A percentile compares a stretch with the other conserved stretches of the same genome.
Evolutionary conservation across 2,329 filamentous ascomycete species (phyloP).

Genomic region (Triangularia setosa): DNA sequence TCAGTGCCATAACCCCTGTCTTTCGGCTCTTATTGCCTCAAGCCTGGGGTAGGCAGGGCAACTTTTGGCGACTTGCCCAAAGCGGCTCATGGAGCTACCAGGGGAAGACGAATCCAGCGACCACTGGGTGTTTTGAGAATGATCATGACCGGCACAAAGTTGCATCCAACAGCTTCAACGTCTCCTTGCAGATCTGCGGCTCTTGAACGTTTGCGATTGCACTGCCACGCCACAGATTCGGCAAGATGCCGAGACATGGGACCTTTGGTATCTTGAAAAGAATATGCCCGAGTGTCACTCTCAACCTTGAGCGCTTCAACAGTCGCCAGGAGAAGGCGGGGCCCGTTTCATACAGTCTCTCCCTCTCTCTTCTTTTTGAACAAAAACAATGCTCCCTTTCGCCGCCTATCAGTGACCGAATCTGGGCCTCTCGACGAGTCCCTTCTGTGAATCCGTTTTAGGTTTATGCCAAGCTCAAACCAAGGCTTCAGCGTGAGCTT

Average conservation of each 20-base stretch:
- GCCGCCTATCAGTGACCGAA: neutral
- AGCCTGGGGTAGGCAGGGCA: neutral
- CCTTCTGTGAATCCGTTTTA: neutral
- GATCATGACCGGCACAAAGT: neutral
- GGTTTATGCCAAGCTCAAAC: neutral
- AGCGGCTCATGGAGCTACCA: neutral
- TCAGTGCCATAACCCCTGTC: neutral
- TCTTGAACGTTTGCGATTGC: conserved; percentile 7
- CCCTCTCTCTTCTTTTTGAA: neutral
- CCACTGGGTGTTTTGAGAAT: neutral
- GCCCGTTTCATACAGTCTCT: conserved; percentile 3
- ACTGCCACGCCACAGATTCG: conserved; percentile 2
- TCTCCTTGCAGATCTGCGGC: conserved; percentile 3
- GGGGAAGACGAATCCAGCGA: neutral
- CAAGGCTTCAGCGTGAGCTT: neutral
- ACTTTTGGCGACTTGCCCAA: conserved; percentile 10
- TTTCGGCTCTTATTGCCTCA: conserved; percentile 1
- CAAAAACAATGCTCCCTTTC: neutral
- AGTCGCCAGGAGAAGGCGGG: neutral
- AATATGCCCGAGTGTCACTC: conserved; percentile 3
- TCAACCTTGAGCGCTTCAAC: neutral
- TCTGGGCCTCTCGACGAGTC: neutral
- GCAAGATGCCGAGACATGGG: neutral
- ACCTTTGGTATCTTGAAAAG: neutral
- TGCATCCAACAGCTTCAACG: neutral